Evolutionary conservation across 1,284 basidiomycete species (phyloP), one percentile per base, ranked within the genome.

Genomic region (Mrakiaceae sp.): DNA sequence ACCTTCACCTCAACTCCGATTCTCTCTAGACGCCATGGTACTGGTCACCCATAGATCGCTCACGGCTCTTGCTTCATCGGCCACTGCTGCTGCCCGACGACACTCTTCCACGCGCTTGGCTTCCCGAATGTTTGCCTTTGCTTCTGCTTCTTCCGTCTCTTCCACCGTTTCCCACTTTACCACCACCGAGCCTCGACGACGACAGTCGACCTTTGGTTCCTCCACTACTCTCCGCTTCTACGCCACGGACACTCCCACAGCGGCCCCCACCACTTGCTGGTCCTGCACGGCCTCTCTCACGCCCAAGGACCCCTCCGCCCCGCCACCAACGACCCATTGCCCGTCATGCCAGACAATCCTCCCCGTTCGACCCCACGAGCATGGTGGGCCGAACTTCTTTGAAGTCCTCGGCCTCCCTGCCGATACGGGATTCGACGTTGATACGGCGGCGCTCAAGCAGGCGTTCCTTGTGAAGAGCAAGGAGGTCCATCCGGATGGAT

Each of bases 401-500:
- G 47, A 66, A 50, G 16, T 66, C 27, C 53, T 66, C 10, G 60
- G 53, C 12, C 57, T 66, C 2, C 53, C 53, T 2, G 42, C 52
- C 3, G 49, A 66, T 10, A 56, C 51, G n/a, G 3, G 8, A 4
- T 66, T 66, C 59, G 60, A 58, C 6, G 5, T 66, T 14, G 64
- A 66, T 44, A 46, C 52, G 52, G 54, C 55, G 39, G 46, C 52
- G 3, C 46, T 66, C 6, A 58, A 49, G 43, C 11, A 44, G 5
- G 55, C 40, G 2, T 66, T 66, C 46, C 8, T 66, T 7, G 27
- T 48, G 40, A 61, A 47, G n/a, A 62, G 61, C 11, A 52, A 48
- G 16, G 55, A 44, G 14, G 64, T 66, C 8, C 64, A 66, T 42
- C 64, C 64, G 2, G 64, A 66, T 55, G 59, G 64, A 40, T 66